These are phyloP conservation scores for Aspergillus fumigatus DNA, from an alignment of 2,329 filamentous ascomycete species.

Conservation along the genomic window DNA sequence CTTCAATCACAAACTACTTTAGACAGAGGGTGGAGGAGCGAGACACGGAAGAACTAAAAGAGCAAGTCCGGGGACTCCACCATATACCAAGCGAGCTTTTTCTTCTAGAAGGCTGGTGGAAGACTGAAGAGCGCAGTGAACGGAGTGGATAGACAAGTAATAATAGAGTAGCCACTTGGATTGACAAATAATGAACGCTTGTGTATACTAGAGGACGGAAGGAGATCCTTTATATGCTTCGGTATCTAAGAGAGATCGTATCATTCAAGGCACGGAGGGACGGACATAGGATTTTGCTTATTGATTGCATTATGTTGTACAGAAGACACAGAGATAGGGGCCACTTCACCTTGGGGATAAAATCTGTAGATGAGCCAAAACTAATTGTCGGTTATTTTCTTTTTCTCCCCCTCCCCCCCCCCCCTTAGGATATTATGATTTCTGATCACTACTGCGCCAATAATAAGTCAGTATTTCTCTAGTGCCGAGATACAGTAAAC, in stretches of 20 bases:
- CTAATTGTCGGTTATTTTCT: neutral
- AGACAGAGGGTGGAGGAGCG: neutral
- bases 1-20: neutral
- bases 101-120: neutral
- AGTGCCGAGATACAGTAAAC: neutral
- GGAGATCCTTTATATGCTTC: neutral
- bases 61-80: slow-evolving; percentile 16
- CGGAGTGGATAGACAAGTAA: too few relatives aligned
- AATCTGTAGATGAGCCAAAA: neutral
- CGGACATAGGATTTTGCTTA: neutral
- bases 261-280: neutral
- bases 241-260: neutral
- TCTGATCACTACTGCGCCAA: neutral
- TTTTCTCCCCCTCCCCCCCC: too few relatives aligned
- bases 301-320: neutral
- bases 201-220: neutral
- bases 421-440: too few relatives aligned
- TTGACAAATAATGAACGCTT: neutral
- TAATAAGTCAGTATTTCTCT: neutral
- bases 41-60: slow-evolving; percentile 14
- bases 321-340: neutral
- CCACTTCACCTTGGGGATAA: neutral
- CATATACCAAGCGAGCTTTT: neutral
- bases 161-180: too few relatives aligned
- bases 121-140: neutral